Percentiles rank a stretch among this genome's conserved stretches.
Conservation (phyloP, 805 yeast species). For the Wickerhamomyces strasburgensis region DNA sequence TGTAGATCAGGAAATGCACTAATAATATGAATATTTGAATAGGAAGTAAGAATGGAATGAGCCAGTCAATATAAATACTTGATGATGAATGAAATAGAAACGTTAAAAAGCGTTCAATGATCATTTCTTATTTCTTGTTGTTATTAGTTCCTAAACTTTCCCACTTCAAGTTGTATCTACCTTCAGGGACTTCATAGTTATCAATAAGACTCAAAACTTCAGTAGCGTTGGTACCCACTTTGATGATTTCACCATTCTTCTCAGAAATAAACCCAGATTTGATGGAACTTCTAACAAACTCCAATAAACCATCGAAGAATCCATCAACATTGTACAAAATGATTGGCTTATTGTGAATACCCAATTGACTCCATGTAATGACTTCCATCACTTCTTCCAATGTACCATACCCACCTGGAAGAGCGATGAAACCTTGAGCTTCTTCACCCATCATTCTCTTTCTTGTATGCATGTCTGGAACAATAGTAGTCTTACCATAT, state of each 20-base stretch:
- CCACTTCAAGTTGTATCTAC: conserved; percentile 74
- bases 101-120: too few relatives aligned
- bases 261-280: conserved; percentile 61
- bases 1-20: too few relatives aligned
- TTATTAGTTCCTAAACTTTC: conserved; percentile 25
- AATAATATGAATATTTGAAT: too few relatives aligned
- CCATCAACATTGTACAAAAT: conserved; percentile 76
- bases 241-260: conserved; percentile 62
- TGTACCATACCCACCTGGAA: conserved; percentile 93
- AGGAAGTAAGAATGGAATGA: too few relatives aligned
- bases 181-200: conserved; percentile 61
- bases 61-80: too few relatives aligned
- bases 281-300: conserved; percentile 56
- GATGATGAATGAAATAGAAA: too few relatives aligned
- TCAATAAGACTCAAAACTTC: conserved; percentile 63
- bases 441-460: conserved; percentile 82
- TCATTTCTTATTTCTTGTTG: not conserved
- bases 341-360: conserved; percentile 79
- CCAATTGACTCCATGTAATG: conserved; percentile 86
- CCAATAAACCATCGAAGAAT: conserved; percentile 65
- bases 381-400: conserved; percentile 87
- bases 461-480: conserved; percentile 85
- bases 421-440: conserved; percentile 81
- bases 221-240: conserved; percentile 61
- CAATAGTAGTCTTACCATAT: conserved; percentile 78